Base-by-base conservation (phyloP, 805 yeast genomes). In the Saccharomycopsis sp. region DNA sequence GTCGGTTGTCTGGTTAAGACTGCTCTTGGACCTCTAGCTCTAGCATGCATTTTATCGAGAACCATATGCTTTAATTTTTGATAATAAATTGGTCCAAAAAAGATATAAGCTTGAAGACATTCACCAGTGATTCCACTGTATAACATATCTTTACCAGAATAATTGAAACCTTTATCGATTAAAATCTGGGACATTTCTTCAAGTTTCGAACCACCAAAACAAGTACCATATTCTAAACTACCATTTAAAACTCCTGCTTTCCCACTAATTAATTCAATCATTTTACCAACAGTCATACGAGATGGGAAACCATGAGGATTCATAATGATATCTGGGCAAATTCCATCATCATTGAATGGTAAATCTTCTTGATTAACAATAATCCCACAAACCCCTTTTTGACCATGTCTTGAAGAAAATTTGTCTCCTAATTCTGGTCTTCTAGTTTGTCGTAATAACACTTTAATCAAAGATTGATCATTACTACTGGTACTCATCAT, bases 241-340 rank as follows among this genome's bases (percentile, higher is more conserved):
- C 98, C 98, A 52, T 85, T 82, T 51, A 92, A 63, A 30, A 92
- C 96, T 59, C 98, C 98, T 0, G 97, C 98, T 57, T 92, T 92
- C 51, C 98, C 98, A 25, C 95, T 82, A 19, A 92, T 82, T 47
- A 89, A 69, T 61, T 92, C 98, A 50, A 92, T 76, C 97, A 92
- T 89, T 62, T 92, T 92, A 45, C 98, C 98, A 15, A 92, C 97
- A 30, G 98, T 92, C 98, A 92, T 92, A 73, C 98, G 94, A 27
- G 97, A 89, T 48, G 98, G 98, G 79, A 89, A 92, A 66, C 96
- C 98, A 60, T 89, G 98, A 1, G 98, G 98, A 57, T 89, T 89
- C 96, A 89, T 89, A 55, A 89, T 89, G 49, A 89, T 88, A 64
- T 89, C 98, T 0, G 98, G 98, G 3, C 76, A 68, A 20, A 92